These are phyloP conservation scores for Cercospora zeina DNA, from an alignment of 2,329 filamentous ascomycete species.

Conservation along the genomic window DNA sequence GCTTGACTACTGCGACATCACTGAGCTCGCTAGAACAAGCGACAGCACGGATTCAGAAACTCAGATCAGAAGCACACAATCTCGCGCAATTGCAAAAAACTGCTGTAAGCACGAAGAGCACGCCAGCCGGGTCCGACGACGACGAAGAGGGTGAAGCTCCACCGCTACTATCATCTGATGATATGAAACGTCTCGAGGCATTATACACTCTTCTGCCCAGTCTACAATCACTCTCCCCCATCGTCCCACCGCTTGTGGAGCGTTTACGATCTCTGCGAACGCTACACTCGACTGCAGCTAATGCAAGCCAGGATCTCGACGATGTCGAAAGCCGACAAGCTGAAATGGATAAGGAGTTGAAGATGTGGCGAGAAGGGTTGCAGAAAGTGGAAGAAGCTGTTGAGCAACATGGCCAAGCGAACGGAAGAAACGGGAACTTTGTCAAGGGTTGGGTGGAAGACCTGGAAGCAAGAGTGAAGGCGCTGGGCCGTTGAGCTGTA, in stretches of 20 bases:
- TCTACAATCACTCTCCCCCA: slow-evolving; percentile 80
- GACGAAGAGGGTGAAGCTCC: slow-evolving; percentile 41
- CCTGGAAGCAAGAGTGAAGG: slow-evolving; percentile 72
- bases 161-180: slow-evolving; percentile 55
- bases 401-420: slow-evolving; percentile 65
- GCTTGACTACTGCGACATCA: slow-evolving; percentile 67
- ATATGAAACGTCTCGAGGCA: slow-evolving; percentile 83
- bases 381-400: slow-evolving; percentile 76
- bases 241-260: slow-evolving; percentile 82
- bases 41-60: slow-evolving; percentile 32
- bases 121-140: slow-evolving; percentile 19
- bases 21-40: slow-evolving; percentile 68
- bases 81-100: slow-evolving; percentile 56
- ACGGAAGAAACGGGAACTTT: slow-evolving; percentile 78
- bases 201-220: slow-evolving; percentile 86
- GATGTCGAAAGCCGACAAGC: slow-evolving; percentile 75
- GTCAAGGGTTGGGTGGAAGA: slow-evolving; percentile 88
- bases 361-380: slow-evolving; percentile 80
- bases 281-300: slow-evolving; percentile 83
- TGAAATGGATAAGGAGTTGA: slow-evolving; percentile 80
- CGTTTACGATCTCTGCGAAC: slow-evolving; percentile 78
- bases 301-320: slow-evolving; percentile 73
- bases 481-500: slow-evolving; percentile 24
- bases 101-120: slow-evolving; percentile 9
- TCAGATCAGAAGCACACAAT: slow-evolving; percentile 65